Percentiles rank a stretch among this genome's conserved stretches.
Conservation (phyloP, 2,329 filamentous ascomycete species). For the Exophiala sp. region DNA sequence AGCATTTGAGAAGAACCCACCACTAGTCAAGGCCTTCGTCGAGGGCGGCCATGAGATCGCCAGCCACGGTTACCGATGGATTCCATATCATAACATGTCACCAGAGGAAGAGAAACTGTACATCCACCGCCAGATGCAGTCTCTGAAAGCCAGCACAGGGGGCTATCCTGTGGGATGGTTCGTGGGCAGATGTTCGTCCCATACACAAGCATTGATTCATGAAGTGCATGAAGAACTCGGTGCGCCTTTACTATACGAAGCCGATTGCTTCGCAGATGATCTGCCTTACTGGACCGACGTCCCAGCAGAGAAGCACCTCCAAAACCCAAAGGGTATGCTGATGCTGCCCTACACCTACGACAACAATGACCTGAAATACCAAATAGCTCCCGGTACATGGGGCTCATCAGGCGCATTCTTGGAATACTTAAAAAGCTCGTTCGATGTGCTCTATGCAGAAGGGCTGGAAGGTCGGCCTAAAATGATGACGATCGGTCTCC, state of each 20-base stretch:
- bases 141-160: conserved; percentile 44
- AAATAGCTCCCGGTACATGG: conserved; percentile 44
- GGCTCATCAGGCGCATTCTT: conserved; percentile 44
- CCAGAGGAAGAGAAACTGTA: conserved; percentile 49
- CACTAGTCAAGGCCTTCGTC: conserved; percentile 47
- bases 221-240: conserved; percentile 53
- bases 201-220: conserved; percentile 46
- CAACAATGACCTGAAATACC: conserved; percentile 54
- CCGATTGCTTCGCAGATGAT: conserved; percentile 54
- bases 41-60: conserved; percentile 52
- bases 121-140: conserved; percentile 43
- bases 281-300: conserved; percentile 56
- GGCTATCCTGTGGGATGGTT: conserved; percentile 51
- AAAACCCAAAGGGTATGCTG: conserved; percentile 47
- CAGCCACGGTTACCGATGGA: conserved; percentile 50
- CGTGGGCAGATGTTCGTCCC: conserved; percentile 46
- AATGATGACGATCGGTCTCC: conserved; percentile 58
- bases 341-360: conserved; percentile 56
- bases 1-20: conserved; percentile 48
- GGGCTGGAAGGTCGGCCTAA: conserved; percentile 47
- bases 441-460: conserved; percentile 54
- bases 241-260: conserved; percentile 48
- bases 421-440: conserved; percentile 33
- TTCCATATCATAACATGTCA: conserved; percentile 48
- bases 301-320: conserved; percentile 40